A percentile compares a stretch with the other conserved stretches of the same genome.
Evolutionary conservation across 2,329 filamentous ascomycete species (phyloP).

Genomic region (Knufia fluminis): DNA sequence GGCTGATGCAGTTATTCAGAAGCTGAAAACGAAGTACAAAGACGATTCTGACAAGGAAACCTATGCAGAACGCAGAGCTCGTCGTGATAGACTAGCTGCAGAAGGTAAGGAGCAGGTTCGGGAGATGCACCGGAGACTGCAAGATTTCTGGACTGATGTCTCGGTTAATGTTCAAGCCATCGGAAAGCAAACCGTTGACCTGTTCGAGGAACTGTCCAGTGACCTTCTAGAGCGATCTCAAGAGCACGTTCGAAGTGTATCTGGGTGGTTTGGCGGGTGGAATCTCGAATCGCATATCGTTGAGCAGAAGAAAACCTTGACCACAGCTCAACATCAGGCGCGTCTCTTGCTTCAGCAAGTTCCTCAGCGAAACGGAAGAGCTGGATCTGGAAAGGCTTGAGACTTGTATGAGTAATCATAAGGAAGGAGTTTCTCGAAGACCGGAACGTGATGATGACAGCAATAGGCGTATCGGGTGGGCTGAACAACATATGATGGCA

Average conservation of each 20-base stretch:
- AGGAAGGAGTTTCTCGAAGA: not conserved
- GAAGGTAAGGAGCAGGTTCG: not conserved
- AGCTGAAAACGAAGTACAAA: not conserved
- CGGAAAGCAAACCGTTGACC: not conserved
- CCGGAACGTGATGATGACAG: not conserved
- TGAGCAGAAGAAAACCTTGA: slow-evolving; percentile 4
- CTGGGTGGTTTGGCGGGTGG: not conserved
- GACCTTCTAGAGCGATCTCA: slow-evolving; percentile 3
- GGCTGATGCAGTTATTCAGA: not conserved
- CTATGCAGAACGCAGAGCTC: not conserved
- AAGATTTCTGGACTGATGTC: not conserved
- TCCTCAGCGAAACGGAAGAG: slow-evolving; percentile 3
- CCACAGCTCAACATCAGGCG: slow-evolving; percentile 5
- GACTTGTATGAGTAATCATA: not conserved
- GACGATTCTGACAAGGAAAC: not conserved
- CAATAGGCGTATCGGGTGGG: not conserved
- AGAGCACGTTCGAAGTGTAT: not conserved
- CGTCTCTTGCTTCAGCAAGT: not conserved
- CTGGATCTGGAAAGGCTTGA: not conserved
- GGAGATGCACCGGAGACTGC: not conserved
- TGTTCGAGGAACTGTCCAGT: not conserved
- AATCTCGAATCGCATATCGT: not conserved
- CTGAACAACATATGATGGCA: not conserved
- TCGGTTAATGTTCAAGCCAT: not conserved
- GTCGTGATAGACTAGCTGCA: not conserved